Conservation (phyloP, 2,329 filamentous ascomycete species). For the Trichophyton schoenleinii region DNA sequence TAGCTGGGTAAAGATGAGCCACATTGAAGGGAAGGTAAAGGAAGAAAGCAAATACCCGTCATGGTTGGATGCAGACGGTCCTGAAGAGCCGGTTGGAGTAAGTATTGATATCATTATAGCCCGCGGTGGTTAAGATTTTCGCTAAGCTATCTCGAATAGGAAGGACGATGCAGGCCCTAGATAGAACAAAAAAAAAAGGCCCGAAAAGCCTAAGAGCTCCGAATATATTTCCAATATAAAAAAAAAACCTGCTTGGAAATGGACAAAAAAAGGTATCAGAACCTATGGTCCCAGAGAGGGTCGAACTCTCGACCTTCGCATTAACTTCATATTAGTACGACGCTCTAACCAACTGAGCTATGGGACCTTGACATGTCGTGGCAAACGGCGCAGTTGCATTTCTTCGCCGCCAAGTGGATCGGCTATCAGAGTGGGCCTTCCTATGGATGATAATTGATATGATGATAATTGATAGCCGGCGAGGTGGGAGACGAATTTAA, state of each 20-base stretch:
- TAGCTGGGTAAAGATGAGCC: neutral
- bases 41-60: neutral
- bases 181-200: neutral
- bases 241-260: neutral
- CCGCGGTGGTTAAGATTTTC: neutral
- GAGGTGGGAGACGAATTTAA: neutral
- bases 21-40: neutral
- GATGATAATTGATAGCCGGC: neutral
- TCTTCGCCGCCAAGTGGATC: neutral
- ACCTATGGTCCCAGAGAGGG: constrained; percentile 8
- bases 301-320: constrained; percentile 10
- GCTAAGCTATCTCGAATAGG: neutral
- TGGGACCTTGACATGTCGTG: constrained; percentile 3
- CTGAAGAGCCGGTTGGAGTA: neutral
- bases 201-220: too few relatives aligned
- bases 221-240: neutral
- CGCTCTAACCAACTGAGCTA: constrained; percentile 4
- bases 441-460: neutral
- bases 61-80: neutral
- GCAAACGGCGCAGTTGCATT: neutral
- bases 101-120: neutral
- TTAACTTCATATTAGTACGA: constrained; percentile 5
- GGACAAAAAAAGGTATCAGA: constrained; percentile 2
- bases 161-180: neutral
- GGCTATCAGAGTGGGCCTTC: neutral